Base-by-base conservation (phyloP, 768 basidiomycete genomes). In the Vararia minispora region DNA sequence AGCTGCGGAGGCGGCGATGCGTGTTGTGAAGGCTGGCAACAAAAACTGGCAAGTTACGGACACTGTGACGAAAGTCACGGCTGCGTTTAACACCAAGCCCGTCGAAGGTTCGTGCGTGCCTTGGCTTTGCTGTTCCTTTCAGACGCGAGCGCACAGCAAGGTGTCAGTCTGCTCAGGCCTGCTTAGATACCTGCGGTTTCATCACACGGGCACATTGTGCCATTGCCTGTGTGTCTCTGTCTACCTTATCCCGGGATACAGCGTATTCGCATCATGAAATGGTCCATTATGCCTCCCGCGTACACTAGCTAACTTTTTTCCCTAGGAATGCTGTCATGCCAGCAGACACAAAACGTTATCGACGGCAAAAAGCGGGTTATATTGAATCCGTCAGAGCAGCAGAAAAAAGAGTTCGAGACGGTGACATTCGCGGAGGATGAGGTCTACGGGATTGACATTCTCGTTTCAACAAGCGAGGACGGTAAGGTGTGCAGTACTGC, bases 21-120 rank as follows among this genome's bases (percentile, higher is more conserved):
- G 95, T 44, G 70, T 82, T 39, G 68, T 95, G 56, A 91, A 91
- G 59, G 83, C 79, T 33, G 92, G 90, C 24, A 85, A 81, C 64
- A 92, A 87, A 65, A 98, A 97, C 66, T 98, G 88, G 83, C 72
- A 74, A 31, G 79, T 98, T 38, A 97, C 94, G 17, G 89, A 97
- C 21, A 76, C 75, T 31, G 83, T 98, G 31, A 65, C 64, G 40
- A 80, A 79, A 55, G 71, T 79, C 25, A 72, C 82, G 12, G 64
- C 76, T 12, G 67, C 72, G 22, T 87, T 78, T 71, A 74, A 74
- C 49, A 90, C 90, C 69, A 87, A 89, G 56, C 86, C 91, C 28
- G 89, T 99, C 26, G 95, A 99, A 71, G 91, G 89, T 79, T 47
- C 29, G 69, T 57, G 34, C 12, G 9, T 6, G 17, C 13, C 5